These are phyloP conservation scores for Cymbopogon citratus DNA, from an alignment of 176 grass and related monocot genomes.

Conservation along the genomic window DNA sequence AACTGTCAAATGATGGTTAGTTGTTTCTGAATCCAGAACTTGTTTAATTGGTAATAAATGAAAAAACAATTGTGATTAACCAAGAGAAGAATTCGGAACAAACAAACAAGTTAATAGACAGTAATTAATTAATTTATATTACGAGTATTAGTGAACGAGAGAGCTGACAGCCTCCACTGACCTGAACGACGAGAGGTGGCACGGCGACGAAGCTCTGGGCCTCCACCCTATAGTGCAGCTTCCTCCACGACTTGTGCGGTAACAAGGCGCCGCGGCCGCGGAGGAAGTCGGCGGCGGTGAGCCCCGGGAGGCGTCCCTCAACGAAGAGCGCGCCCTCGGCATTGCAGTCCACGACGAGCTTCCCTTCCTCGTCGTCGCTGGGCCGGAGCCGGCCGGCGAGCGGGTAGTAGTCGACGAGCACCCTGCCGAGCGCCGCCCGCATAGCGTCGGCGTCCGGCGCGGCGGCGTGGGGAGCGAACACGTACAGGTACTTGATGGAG, in stretches of 20 bases:
- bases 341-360: slow-evolving; percentile 80
- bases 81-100: neutral
- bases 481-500: slow-evolving; percentile 97
- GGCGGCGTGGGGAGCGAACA: slow-evolving; percentile 29
- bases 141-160: too few species aligned
- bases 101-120: neutral
- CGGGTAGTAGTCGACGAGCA: slow-evolving; percentile 81
- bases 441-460: slow-evolving; percentile 40
- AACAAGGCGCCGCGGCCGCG: neutral
- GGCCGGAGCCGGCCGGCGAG: slow-evolving; percentile 58
- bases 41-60: neutral
- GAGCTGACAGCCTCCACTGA: neutral
- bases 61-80: neutral
- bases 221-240: slow-evolving; percentile 68
- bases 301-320: slow-evolving; percentile 31
- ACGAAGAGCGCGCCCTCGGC: slow-evolving; percentile 73
- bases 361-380: slow-evolving; percentile 29
- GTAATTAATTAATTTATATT: neutral
- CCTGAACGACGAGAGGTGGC: slow-evolving; percentile 82
- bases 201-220: slow-evolving; percentile 59
- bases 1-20: neutral
- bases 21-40: neutral
- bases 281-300: slow-evolving; percentile 52
- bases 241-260: slow-evolving; percentile 82
- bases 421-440: slow-evolving; percentile 36